Evolutionary conservation across 2,329 filamentous ascomycete species (phyloP).

Genomic region (Grosmannia huntii): DNA sequence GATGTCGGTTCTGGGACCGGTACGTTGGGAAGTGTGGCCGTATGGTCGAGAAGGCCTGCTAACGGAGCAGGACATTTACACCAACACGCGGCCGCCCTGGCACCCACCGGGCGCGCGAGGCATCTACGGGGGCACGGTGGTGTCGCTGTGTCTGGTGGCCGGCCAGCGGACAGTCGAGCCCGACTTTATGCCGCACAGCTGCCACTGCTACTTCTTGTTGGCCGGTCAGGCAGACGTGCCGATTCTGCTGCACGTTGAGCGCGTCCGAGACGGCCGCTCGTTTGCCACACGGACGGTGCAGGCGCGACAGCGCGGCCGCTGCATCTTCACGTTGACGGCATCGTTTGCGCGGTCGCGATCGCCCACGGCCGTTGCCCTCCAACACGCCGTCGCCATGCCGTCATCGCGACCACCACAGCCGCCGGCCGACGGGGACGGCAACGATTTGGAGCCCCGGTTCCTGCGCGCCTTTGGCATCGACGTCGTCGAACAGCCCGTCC

Average conservation of each 20-base stretch:
- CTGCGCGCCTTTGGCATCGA: slow-evolving; percentile 17
- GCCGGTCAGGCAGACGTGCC: slow-evolving; percentile 76
- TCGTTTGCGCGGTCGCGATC: slow-evolving; percentile 53
- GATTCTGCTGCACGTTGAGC: slow-evolving; percentile 89
- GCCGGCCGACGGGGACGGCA: slow-evolving; percentile 25
- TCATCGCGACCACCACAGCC: slow-evolving; percentile 15
- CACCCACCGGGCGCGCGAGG: slow-evolving; percentile 84
- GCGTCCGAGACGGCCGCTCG: slow-evolving; percentile 77
- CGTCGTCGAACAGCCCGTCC: slow-evolving; percentile 24
- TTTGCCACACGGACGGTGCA: slow-evolving; percentile 95
- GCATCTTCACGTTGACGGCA: slow-evolving; percentile 92
- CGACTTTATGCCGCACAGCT: slow-evolving; percentile 78
- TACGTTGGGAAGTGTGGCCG: too few species aligned
- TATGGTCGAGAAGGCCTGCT: neutral
- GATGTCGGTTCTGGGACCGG: slow-evolving; percentile 60
- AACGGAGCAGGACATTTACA: slow-evolving; percentile 58
- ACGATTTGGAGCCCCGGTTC: slow-evolving; percentile 30
- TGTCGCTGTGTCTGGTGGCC: slow-evolving; percentile 80
- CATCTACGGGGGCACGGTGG: slow-evolving; percentile 86
- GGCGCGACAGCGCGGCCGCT: slow-evolving; percentile 72
- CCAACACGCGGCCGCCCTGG: slow-evolving; percentile 85
- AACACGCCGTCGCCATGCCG: slow-evolving; percentile 10
- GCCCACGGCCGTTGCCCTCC: slow-evolving; percentile 29
- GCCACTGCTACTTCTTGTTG: slow-evolving; percentile 98
- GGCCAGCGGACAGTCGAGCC: slow-evolving; percentile 75